These are phyloP conservation scores for Datura wrightii DNA, from an alignment of 257 asterid species.

Conservation along the genomic window DNA sequence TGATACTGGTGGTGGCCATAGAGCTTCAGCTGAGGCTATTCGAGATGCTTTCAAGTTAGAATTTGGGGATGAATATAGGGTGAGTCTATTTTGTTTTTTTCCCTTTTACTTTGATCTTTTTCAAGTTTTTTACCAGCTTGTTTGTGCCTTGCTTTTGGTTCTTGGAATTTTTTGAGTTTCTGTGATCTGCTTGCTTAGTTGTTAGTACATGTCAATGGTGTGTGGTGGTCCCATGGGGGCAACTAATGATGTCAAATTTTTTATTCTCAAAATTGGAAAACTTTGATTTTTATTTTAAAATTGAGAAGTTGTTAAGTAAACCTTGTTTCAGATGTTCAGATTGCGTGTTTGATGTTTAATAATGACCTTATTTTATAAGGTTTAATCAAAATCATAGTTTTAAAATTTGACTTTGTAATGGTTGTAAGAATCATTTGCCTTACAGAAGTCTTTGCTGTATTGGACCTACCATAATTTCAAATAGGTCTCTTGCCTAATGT, in stretches of 20 bases:
- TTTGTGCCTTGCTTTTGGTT: neutral
- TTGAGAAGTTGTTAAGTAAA: neutral
- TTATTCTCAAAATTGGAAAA: neutral
- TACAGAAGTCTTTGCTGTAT: neutral
- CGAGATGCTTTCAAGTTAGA: slow-evolving; percentile 55
- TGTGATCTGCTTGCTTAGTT: slow-evolving; percentile 11
- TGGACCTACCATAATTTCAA: slow-evolving; percentile 19
- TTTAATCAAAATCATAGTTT: neutral
- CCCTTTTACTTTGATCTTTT: neutral
- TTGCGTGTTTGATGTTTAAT: slow-evolving; percentile 24
- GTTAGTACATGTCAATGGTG: neutral
- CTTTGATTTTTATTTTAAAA: neutral
- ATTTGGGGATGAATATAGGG: slow-evolving; percentile 62
- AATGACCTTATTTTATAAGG: neutral
- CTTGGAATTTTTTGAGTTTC: neutral
- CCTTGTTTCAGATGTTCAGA: slow-evolving; percentile 4
- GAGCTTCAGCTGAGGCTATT: slow-evolving; percentile 68
- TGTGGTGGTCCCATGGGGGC: neutral
- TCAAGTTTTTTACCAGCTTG: neutral
- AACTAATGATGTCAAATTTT: slow-evolving; percentile 4
- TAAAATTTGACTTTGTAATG: no score
- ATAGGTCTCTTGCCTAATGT: neutral
- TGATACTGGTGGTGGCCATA: slow-evolving; percentile 82
- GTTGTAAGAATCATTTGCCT: neutral
- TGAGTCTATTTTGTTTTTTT: neutral